Base-by-base conservation (phyloP, 1,139 yeast genomes). In the Geotrichum reessii region DNA sequence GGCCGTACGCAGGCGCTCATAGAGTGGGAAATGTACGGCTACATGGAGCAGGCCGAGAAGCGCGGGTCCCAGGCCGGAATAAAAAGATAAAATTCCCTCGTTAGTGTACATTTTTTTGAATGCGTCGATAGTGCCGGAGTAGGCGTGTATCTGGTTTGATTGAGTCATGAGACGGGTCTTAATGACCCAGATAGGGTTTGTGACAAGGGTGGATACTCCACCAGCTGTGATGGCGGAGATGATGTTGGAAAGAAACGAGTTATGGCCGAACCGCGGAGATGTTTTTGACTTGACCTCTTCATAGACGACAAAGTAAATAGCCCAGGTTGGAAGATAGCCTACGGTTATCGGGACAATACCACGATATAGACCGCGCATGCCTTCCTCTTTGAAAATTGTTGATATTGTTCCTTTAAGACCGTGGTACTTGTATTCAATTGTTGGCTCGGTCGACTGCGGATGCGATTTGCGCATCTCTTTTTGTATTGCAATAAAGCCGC, bases 261-360 rank as follows among this genome's bases (percentile, higher is more conserved):
- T 50, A 14, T 53, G 47, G 37, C 31, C 52, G 58, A 56, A 58
- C 55, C 28, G 53, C 55, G 54, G 53, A 19, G 71, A 58, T 22
- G 63, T 63, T 9, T 52, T 19, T 14, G 71, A 69, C 69, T 91
- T 91, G 33, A 92, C 85, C 61, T 81, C 77, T 69, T 92, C 98
- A 72, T 93, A 93, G 44, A 91, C 87, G 12, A 93, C 81, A 74
- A 93, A 95, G 72, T 95, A 93, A 52, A 93, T 89, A 75, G 92
- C 91, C 99, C 99, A 93, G 0, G 98, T 91, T 5, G 99, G 99
- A 65, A 95, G 82, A 73, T 93, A 93, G 0, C 99, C 99, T 57
- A 93, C 74, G 1, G 95, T 81, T 46, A 93, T 90, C 11, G 99
- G 98, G 0, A 86, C 87, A 21, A 95, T 74, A 2, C 99, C 99